These are phyloP conservation scores for Parathielavia appendiculata DNA, from an alignment of 495 filamentous ascomycete genomes.

Conservation along the genomic window DNA sequence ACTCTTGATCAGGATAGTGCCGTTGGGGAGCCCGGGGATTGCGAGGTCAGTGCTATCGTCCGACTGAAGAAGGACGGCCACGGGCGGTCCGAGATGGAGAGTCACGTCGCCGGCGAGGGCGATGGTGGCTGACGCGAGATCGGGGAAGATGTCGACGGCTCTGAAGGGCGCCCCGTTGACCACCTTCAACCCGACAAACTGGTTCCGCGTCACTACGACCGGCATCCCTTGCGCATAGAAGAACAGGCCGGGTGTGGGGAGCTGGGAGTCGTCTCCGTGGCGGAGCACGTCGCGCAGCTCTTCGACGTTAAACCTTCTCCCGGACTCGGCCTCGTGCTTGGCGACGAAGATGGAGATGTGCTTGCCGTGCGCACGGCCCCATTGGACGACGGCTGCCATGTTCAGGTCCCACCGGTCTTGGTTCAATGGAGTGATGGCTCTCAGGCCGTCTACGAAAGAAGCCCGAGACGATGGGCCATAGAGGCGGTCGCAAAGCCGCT, in stretches of 20 bases:
- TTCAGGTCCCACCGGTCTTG: constrained; percentile 9
- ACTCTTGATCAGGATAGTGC: constrained; percentile 11
- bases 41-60: constrained; percentile 7
- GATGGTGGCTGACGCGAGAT: constrained; percentile 2
- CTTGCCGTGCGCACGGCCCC: not conserved
- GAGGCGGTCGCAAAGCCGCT: constrained; percentile 1
- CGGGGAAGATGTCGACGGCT: constrained; percentile 7
- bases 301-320: constrained; percentile 1
- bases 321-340: constrained; percentile 4
- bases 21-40: constrained; percentile 11
- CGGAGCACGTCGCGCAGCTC: constrained; percentile 10
- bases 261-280: constrained; percentile 11
- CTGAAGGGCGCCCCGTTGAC: constrained; percentile 6
- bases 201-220: constrained; percentile 9
- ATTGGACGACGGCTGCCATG: constrained; percentile 4
- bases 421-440: constrained; percentile 6
- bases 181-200: constrained; percentile 6
- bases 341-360: constrained; percentile 11
- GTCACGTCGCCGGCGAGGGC: not conserved
- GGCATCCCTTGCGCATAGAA: constrained; percentile 11
- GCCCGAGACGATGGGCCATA: not conserved
- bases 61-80: constrained; percentile 10
- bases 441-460: constrained; percentile 5
- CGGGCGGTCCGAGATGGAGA: constrained; percentile 1
- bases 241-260: constrained; percentile 7